phyloP scores from a whole-genome alignment of 345 rosid genomes.

The Sisymbrium irio region DNA sequence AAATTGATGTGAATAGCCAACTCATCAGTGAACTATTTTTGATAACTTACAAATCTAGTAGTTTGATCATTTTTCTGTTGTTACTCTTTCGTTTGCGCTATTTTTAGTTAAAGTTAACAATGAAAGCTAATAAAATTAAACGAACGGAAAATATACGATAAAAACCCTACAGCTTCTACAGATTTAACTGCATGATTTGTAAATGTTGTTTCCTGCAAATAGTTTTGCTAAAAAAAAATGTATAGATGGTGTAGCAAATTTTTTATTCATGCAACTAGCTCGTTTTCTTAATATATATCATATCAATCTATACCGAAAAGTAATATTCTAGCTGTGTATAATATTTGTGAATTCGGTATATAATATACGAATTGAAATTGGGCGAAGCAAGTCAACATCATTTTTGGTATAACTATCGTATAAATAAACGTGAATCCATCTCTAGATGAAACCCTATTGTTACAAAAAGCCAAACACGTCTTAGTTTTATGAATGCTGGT shows the following conservation, averaged over 20 bases:
- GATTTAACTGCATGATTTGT: neutral
- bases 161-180: neutral
- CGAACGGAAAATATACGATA: neutral
- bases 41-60: neutral
- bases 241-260: neutral
- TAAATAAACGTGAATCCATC: conserved; percentile 6
- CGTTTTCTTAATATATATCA: neutral
- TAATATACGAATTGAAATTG: conserved; percentile 2
- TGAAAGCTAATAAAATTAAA: neutral
- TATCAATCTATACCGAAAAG: neutral
- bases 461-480: conserved; percentile 32
- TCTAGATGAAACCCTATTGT: conserved; percentile 1
- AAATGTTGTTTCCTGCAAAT: neutral
- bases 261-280: neutral
- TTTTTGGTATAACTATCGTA: neutral
- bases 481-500: conserved; percentile 10
- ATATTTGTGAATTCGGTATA: neutral
- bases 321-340: neutral
- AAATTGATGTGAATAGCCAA: neutral
- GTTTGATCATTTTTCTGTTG: neutral
- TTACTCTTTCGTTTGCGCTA: neutral
- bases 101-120: neutral
- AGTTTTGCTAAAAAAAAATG: neutral
- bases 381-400: conserved; percentile 28
- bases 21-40: neutral